Conservation (phyloP, 2,329 filamentous ascomycete genomes). For the Hyphodiscus sp. region DNA sequence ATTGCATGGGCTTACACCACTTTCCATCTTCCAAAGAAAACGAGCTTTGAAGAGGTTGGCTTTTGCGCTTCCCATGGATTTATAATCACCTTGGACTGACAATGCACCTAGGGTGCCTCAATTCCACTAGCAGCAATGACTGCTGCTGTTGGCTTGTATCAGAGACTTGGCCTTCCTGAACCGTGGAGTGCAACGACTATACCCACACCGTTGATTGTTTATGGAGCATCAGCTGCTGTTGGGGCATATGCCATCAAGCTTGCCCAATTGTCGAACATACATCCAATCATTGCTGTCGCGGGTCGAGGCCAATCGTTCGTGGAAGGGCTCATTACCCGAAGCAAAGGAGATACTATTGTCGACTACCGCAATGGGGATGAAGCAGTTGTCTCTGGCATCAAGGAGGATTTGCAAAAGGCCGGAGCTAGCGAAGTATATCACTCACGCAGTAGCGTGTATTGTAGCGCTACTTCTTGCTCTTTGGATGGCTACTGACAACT, state of each 20-base stretch:
- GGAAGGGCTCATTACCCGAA: constrained; percentile 39
- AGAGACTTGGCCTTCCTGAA: constrained; percentile 33
- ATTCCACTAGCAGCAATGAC: constrained; percentile 40
- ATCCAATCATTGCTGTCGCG: constrained; percentile 52
- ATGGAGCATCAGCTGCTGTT: constrained; percentile 24
- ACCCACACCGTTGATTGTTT: constrained; percentile 22
- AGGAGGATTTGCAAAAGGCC: constrained; percentile 22
- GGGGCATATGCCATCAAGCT: constrained; percentile 54
- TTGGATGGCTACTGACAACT: no score
- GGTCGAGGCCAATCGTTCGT: constrained; percentile 43
- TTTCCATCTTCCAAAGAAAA: constrained; percentile 34
- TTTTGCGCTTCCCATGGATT: constrained; percentile 32
- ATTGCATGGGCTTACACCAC: constrained; percentile 49
- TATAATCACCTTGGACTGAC: constrained; percentile 16
- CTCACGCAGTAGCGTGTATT: no score
- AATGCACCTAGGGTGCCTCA: constrained; percentile 40
- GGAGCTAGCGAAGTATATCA: constrained; percentile 13
- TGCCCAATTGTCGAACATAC: constrained; percentile 39
- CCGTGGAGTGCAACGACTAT: constrained; percentile 30
- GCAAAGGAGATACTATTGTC: constrained; percentile 47
- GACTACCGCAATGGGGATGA: constrained; percentile 48
- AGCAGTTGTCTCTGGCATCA: constrained; percentile 31
- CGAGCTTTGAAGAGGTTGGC: constrained; percentile 26
- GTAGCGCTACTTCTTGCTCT: no score
- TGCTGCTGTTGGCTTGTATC: constrained; percentile 35